Conservation (phyloP, 208 protist species). For the Trypanosoma congolense region DNA sequence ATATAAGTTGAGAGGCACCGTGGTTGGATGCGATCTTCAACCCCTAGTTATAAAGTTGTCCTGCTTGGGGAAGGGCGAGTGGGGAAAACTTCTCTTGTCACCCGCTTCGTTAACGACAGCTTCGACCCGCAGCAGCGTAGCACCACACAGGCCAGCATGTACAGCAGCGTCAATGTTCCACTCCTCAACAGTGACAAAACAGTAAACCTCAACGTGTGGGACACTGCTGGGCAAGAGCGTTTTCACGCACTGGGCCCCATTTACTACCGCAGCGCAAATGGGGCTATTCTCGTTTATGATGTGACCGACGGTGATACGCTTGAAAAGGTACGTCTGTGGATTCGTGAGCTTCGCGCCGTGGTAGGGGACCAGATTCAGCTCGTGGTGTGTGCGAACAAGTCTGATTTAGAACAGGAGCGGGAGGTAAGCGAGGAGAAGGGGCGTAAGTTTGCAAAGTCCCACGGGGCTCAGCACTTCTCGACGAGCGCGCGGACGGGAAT, state of each 20-base stretch:
- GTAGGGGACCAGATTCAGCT: slow-evolving; percentile 88
- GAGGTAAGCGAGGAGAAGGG: slow-evolving; percentile 71
- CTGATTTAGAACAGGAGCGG: slow-evolving; percentile 71
- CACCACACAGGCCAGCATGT: slow-evolving; percentile 69
- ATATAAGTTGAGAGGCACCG: background rate
- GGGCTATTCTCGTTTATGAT: slow-evolving; percentile 94
- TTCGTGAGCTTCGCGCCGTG: slow-evolving; percentile 91
- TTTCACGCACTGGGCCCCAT: slow-evolving; percentile 83
- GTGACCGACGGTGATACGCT: slow-evolving; percentile 92
- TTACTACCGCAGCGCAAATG: slow-evolving; percentile 81
- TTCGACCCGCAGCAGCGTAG: slow-evolving; percentile 60
- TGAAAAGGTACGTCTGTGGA: slow-evolving; percentile 92
- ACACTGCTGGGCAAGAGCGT: slow-evolving; percentile 77
- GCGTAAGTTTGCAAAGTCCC: slow-evolving; percentile 45
- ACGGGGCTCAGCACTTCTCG: slow-evolving; percentile 58
- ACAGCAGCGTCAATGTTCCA: slow-evolving; percentile 46
- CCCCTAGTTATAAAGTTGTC: slow-evolving; percentile 58
- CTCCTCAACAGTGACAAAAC: slow-evolving; percentile 34
- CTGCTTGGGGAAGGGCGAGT: slow-evolving; percentile 80
- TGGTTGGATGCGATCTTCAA: background rate
- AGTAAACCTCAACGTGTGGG: slow-evolving; percentile 60
- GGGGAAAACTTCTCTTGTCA: slow-evolving; percentile 81
- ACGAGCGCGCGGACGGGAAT: slow-evolving; percentile 69
- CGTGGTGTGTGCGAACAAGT: slow-evolving; percentile 93
- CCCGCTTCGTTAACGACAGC: slow-evolving; percentile 59